These are phyloP conservation scores for Helotiales sp. DNA, from an alignment of 2,329 filamentous ascomycete species.

Conservation along the genomic window DNA sequence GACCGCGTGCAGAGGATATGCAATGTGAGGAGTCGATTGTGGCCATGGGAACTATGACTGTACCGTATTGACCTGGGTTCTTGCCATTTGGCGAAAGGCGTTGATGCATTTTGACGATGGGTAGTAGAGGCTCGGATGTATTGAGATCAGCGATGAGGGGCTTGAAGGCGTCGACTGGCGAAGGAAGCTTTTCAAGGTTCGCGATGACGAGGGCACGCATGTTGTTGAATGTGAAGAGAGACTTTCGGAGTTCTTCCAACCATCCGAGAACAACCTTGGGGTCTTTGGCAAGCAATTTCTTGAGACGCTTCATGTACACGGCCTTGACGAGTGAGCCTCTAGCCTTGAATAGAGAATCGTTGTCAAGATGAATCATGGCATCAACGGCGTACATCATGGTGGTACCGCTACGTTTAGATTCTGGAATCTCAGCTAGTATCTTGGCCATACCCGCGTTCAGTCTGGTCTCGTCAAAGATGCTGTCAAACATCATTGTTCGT, in stretches of 20 bases:
- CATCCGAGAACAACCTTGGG: constrained; percentile 73
- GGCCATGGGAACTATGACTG: constrained; percentile 84
- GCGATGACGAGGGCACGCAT: constrained; percentile 83
- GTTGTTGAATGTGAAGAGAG: constrained; percentile 81
- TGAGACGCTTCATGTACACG: constrained; percentile 82
- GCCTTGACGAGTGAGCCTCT: constrained; percentile 83
- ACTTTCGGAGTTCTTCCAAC: constrained; percentile 73
- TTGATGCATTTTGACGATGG: constrained; percentile 68
- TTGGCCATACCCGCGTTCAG: constrained; percentile 70
- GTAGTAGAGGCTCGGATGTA: constrained; percentile 56
- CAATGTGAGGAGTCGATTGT: constrained; percentile 91
- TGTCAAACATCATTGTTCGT: constrained; percentile 81
- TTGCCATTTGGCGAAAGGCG: constrained; percentile 76
- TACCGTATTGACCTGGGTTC: constrained; percentile 70
- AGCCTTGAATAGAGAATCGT: constrained; percentile 73
- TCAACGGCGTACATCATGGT: constrained; percentile 66
- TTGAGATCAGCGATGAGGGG: constrained; percentile 44
- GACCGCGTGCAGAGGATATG: constrained; percentile 71
- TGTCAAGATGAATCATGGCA: constrained; percentile 77
- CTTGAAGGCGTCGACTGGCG: constrained; percentile 81
- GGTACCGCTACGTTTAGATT: constrained; percentile 83
- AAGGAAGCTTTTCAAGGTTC: constrained; percentile 70
- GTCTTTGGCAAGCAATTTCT: constrained; percentile 75
- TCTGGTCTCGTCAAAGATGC: constrained; percentile 75
- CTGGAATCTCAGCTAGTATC: constrained; percentile 86